Evolutionary conservation across 495 filamentous ascomycete species (phyloP).

Genomic region (Talaromyces trachyspermus): DNA sequence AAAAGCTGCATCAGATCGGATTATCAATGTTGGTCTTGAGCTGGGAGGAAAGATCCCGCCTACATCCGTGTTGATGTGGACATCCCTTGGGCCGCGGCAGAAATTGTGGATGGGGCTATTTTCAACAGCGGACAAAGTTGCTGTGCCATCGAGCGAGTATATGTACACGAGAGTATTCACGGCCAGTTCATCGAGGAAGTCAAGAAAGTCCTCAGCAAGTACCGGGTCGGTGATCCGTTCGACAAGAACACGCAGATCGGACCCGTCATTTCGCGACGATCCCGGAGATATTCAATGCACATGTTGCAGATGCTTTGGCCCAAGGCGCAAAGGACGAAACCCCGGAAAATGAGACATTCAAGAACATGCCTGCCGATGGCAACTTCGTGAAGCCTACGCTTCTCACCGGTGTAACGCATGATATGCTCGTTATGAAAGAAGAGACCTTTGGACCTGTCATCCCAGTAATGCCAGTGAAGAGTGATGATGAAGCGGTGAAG

Average conservation of each 20-base stretch:
- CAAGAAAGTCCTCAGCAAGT: constrained; percentile 75
- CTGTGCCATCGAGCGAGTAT: constrained; percentile 87
- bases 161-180: constrained; percentile 79
- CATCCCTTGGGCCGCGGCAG: constrained; percentile 79
- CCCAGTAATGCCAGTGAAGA: constrained; percentile 83
- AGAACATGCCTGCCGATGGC: constrained; percentile 56
- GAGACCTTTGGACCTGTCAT: constrained; percentile 96
- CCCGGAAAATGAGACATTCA: constrained; percentile 71
- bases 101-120: constrained; percentile 87
- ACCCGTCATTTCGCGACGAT: constrained; percentile 74
- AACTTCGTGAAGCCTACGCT: constrained; percentile 86
- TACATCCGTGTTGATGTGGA: constrained; percentile 84
- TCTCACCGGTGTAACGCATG: constrained; percentile 71
- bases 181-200: constrained; percentile 70
- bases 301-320: constrained; percentile 75
- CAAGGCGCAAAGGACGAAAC: constrained; percentile 83
- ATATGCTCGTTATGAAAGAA: constrained; percentile 86
- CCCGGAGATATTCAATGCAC: constrained; percentile 66
- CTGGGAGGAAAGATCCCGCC: constrained; percentile 92
- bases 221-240: constrained; percentile 81
- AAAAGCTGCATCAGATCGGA: constrained; percentile 70
- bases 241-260: constrained; percentile 75
- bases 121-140: constrained; percentile 98
- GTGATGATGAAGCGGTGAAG: constrained; percentile 71
- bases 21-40: constrained; percentile 80